phyloP scores from a whole-genome alignment of 2,329 filamentous ascomycete species.

The Claviceps humidiphila region DNA sequence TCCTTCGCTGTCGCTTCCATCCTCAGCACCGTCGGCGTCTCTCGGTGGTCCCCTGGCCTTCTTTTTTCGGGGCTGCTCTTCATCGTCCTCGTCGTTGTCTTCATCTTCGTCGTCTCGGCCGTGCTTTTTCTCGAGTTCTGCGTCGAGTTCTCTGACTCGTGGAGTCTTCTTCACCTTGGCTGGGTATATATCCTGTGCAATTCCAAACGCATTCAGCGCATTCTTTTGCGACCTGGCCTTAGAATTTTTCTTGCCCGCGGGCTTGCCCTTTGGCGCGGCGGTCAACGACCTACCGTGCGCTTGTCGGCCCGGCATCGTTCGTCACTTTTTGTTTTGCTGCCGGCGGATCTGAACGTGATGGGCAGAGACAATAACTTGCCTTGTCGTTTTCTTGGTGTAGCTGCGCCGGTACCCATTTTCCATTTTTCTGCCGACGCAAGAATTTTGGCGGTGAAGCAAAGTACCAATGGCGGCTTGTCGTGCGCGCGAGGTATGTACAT shows the following conservation, averaged over 20 bases:
- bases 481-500: not conserved
- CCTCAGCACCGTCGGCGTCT: slow-evolving; percentile 47
- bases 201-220: slow-evolving; percentile 43
- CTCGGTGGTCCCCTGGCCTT: slow-evolving; percentile 29
- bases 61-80: slow-evolving; percentile 30
- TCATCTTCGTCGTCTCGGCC: slow-evolving; percentile 30
- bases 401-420: not conserved
- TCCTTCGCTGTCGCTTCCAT: slow-evolving; percentile 73
- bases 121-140: slow-evolving; percentile 31
- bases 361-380: not conserved
- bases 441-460: slow-evolving; percentile 17
- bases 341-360: not conserved
- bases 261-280: slow-evolving; percentile 22
- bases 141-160: slow-evolving; percentile 38
- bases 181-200: slow-evolving; percentile 40
- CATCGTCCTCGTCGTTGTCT: slow-evolving; percentile 31
- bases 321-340: slow-evolving; percentile 6
- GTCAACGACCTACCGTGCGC: slow-evolving; percentile 41
- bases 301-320: slow-evolving; percentile 42
- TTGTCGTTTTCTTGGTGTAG: not conserved
- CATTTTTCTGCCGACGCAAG: slow-evolving; percentile 19
- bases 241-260: slow-evolving; percentile 24
- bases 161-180: slow-evolving; percentile 33
- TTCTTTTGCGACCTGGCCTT: slow-evolving; percentile 36
- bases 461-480: slow-evolving; percentile 12